Evolutionary conservation across 805 yeast genomes (phyloP), one percentile per base, ranked within the genome.

Genomic region (Metschnikowia amazonensis): DNA sequence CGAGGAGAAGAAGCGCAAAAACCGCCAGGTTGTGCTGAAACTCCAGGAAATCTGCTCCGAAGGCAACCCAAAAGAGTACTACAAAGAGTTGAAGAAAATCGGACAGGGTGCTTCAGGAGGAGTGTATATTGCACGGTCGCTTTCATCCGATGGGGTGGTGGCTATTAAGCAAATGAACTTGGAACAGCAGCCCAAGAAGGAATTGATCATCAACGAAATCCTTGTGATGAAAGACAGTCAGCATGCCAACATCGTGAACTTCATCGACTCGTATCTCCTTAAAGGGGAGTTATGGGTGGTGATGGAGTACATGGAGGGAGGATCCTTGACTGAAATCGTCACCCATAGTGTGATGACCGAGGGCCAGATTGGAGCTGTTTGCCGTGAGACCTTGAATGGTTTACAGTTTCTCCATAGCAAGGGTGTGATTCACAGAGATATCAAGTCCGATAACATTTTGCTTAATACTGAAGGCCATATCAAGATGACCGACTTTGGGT

Each of bases 101-200:
- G 99, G 99, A 1, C 99, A 94, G 69, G 99, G 99, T 60, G 99
- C 99, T 0, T 84, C 95, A 13, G 99, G 99, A 44, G 96, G 96
- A 32, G 99, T 94, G 25, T 94, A 84, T 59, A 88, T 94, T 25
- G 97, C 97, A 0, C 79, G 82, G 56, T 86, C 82, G 53, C 57
- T 53, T 4, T 21, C 44, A 1, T 31, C 46, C n/a, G 28, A 45
- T 10, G 48, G 46, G 1, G 51, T 54, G 23, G 97, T 94, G 31
- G 99, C 99, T 7, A 87, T 94, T 56, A 94, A 94, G 63, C 97
- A 94, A 70, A 94, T 94, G 96, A 89, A 89, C 58, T 69, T 94
- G 44, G 95, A 87, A 55, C 85, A 84, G 57, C 99, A 94, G 65
- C 98, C 98, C 7, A 87, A 90, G 72, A 92, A 92, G 64, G 98